Base-by-base conservation (phyloP, 495 filamentous ascomycete genomes). In the Neurospora intermedia region DNA sequence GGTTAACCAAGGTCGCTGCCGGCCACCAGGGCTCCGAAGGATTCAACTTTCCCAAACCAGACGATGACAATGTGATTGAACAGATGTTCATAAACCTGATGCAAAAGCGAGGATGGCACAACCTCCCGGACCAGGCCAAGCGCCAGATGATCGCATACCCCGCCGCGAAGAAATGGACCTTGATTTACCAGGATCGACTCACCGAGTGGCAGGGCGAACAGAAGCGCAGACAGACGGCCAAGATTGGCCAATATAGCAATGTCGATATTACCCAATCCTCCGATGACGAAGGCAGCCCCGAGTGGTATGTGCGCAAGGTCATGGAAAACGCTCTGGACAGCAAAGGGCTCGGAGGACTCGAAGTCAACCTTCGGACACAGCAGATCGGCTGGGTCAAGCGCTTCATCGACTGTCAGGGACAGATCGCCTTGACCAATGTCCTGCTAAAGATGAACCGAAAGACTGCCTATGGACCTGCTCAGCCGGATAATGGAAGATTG, bases 281-380 rank as follows among this genome's bases (percentile, higher is more conserved):
- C 6, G 93, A 97, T 78, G 95, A 98, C 77, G 96, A 98, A 79
- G 96, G 93, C 27, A 96, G 92, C 72, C 96, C 96, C 3, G 96
- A 99, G 83, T 99, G 95, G 95, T 99, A 96, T 84, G 96, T 99
- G 23, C 92, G 91, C 79, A 96, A 93, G 82, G 93, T 99, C 43
- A 93, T 98, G 93, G 94, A 97, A 75, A 96, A 97, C 80, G 92
- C 88, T 40, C 94, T 99, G 74, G 93, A 93, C 59, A 88, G 91
- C 71, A 97, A 99, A 83, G 92, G 97, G 70, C 83, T 99, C 20
- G 91, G 91, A 69, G 96, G 93, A 83, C 83, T 99, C 76, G 93
- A 93, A 80, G 96, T 99, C 81, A 97, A 93, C 83, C 79, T 99
- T 77, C 87, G 96, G 74, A 98, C 96, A 42, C 96, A 99, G 79